These are phyloP conservation scores for Diaporthe amygdali DNA, from an alignment of 2,329 filamentous ascomycete genomes.

Conservation along the genomic window DNA sequence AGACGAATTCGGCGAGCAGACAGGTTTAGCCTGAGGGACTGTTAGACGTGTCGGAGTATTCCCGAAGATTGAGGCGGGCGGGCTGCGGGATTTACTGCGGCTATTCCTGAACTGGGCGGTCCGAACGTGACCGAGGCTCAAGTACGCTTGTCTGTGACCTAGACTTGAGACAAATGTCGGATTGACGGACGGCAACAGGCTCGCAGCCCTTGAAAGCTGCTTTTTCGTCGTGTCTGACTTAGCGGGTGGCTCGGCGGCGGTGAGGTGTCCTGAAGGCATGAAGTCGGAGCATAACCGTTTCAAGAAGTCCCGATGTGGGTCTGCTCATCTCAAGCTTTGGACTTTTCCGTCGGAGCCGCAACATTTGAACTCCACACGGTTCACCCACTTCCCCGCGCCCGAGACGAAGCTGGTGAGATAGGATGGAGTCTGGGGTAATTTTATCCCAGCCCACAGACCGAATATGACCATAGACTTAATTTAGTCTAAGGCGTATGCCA, in stretches of 20 bases:
- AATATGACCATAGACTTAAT: background rate
- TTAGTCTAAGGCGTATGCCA: background rate
- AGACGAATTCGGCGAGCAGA: background rate
- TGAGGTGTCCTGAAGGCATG: background rate
- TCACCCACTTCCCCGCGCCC: constrained; percentile 1
- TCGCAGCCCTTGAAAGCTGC: background rate
- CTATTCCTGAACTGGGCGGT: background rate
- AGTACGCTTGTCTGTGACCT: background rate
- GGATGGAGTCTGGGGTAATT: background rate
- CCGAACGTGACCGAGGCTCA: background rate
- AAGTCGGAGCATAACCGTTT: constrained; percentile 19
- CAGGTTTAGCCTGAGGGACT: background rate
- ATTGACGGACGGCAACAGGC: background rate
- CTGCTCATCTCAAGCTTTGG: background rate
- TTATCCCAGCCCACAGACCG: background rate
- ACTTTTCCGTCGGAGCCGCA: background rate
- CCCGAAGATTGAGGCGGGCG: background rate
- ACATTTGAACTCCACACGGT: background rate
- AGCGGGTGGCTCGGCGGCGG: background rate
- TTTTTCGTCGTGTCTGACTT: background rate
- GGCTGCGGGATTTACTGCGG: background rate
- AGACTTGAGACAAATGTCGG: background rate
- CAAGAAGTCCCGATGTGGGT: background rate
- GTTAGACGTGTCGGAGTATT: background rate
- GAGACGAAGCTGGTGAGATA: background rate